Conservation (phyloP, 2,329 filamentous ascomycete species). For the Fusarium odoratissimum region DNA sequence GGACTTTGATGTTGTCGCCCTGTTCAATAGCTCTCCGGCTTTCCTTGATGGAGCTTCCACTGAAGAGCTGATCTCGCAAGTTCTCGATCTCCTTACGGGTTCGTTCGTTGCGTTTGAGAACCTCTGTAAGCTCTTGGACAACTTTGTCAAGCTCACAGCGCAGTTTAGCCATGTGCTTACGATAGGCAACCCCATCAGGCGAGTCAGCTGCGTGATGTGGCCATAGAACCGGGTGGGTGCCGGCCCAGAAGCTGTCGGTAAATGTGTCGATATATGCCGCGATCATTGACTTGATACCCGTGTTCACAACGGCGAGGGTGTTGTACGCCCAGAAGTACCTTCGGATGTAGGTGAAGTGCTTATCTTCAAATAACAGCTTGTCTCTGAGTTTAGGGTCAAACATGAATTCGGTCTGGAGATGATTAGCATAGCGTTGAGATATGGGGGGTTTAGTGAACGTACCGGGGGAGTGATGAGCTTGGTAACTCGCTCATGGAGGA, state of each 20-base stretch:
- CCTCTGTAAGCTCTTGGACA: conserved; percentile 59
- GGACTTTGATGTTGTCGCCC: conserved; percentile 69
- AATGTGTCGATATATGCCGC: conserved; percentile 68
- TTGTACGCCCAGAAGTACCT: conserved; percentile 73
- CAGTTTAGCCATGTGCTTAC: conserved; percentile 59
- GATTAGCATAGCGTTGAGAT: conserved; percentile 12
- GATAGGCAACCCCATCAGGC: conserved; percentile 59
- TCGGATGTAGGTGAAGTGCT: conserved; percentile 69
- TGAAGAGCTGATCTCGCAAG: conserved; percentile 71
- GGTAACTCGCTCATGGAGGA: conserved; percentile 67
- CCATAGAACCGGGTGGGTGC: conserved; percentile 66
- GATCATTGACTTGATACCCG: conserved; percentile 68
- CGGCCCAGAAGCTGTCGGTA: conserved; percentile 68
- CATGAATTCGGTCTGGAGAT: conserved; percentile 62
- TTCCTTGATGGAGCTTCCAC: conserved; percentile 71
- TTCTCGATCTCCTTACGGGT: conserved; percentile 66
- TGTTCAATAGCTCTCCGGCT: conserved; percentile 71
- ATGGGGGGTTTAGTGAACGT: neutral
- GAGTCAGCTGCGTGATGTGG: conserved; percentile 61
- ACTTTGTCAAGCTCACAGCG: conserved; percentile 63
- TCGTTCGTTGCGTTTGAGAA: conserved; percentile 64
- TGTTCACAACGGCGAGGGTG: conserved; percentile 69
- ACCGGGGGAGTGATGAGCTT: conserved; percentile 64
- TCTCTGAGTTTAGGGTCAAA: conserved; percentile 67
- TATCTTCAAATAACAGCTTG: conserved; percentile 70